Evolutionary conservation across 2,329 filamentous ascomycete species (phyloP), one percentile per base, ranked within the genome.

Genomic region (Exophiala alcalophila): DNA sequence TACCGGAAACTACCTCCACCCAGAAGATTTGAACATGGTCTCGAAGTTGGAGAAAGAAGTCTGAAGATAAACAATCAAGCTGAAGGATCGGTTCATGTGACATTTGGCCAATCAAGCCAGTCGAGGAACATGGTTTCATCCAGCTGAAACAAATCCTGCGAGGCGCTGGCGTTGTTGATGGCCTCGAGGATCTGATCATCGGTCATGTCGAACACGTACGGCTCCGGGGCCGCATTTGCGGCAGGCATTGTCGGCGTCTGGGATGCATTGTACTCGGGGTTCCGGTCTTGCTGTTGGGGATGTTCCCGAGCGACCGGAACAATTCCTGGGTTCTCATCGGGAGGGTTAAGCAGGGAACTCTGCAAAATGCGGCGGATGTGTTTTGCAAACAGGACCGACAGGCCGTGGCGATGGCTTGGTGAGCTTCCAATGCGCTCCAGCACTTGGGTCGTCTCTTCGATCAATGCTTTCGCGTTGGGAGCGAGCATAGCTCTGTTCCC

Each of bases 401-500:
- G 72, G 0, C 83, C 83, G 41, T 83, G 81, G 4, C 83, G 70
- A 57, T 87, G 84, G 15, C 70, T 66, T 0, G 83, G 83, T 0
- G 76, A 74, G 9, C 72, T 77, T 4, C 83, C 83, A 24, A 86
- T 81, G 16, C 83, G 75, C 55, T 85, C 81, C 4, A 87, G 64
- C 0, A 86, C 81, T 6, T 76, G 77, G 1, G 81, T 81, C 0
- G 80, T 79, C 59, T 87, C 83, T 48, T 83, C 77, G 24, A 86
- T 79, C 42, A 86, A 64, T 36, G 76, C 73, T 31, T 80, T 66
- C 10, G 84, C 77, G 50, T 80, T 83, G 0, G 80, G 78, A 0
- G 78, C 79, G 37, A 73, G 74, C 0, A 75, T 80, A 27, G 61
- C 65, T 43, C 71, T 73, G 19, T 73, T 77, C 0, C 73, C 70